phyloP scores from a whole-genome alignment of 805 yeast species.

The Nakazawaea sp. region DNA sequence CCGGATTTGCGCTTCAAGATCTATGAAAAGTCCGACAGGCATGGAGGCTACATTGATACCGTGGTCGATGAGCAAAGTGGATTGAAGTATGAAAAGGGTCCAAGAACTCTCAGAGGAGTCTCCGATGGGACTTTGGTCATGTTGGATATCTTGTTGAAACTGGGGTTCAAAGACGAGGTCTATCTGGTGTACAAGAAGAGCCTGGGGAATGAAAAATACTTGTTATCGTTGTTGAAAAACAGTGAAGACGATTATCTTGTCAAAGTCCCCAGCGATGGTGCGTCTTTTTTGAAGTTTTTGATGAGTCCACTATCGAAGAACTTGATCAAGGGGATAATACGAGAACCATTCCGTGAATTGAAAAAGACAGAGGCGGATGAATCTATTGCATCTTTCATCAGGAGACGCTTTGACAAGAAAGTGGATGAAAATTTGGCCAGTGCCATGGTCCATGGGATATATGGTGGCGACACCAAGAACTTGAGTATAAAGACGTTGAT shows the following conservation, averaged over 20 bases:
- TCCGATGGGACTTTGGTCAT: slow-evolving; percentile 72
- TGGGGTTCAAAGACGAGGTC: slow-evolving; percentile 43
- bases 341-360: slow-evolving; percentile 42
- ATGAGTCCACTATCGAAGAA: slow-evolving; percentile 38
- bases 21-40: slow-evolving; percentile 44
- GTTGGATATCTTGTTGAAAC: slow-evolving; percentile 47
- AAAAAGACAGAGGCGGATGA: slow-evolving; percentile 45
- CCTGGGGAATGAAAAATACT: slow-evolving; percentile 65
- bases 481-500: slow-evolving; percentile 62
- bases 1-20: slow-evolving; percentile 69
- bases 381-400: slow-evolving; percentile 58
- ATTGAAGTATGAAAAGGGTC: slow-evolving; percentile 72
- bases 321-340: slow-evolving; percentile 34
- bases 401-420: slow-evolving; percentile 61
- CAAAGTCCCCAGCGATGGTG: slow-evolving; percentile 43
- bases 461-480: slow-evolving; percentile 72
- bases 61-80: slow-evolving; percentile 23
- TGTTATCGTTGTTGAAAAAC: slow-evolving; percentile 30
- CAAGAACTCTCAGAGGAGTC: slow-evolving; percentile 80
- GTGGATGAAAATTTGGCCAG: slow-evolving; percentile 56
- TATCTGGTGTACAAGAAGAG: slow-evolving; percentile 52
- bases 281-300: slow-evolving; percentile 27
- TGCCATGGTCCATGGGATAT: slow-evolving; percentile 84
- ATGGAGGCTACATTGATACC: slow-evolving; percentile 81
- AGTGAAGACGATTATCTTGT: slow-evolving; percentile 33